Percentiles rank a stretch among this genome's conserved stretches.
These are phyloP conservation scores for Monosporozyma siamensis DNA, from an alignment of 805 yeast genomes.

Conservation along the genomic window DNA sequence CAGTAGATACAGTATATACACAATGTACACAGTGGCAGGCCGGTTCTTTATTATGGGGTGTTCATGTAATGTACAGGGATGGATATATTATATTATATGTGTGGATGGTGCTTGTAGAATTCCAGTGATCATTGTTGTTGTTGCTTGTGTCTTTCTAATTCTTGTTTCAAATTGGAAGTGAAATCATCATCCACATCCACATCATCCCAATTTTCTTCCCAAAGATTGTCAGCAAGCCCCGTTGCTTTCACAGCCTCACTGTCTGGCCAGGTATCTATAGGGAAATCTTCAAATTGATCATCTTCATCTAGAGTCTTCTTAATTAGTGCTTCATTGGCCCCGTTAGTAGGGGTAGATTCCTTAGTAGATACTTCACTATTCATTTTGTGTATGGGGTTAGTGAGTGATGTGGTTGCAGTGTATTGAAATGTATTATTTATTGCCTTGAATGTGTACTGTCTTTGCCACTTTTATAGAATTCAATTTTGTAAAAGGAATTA, in stretches of 20 bases:
- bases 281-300: constrained; percentile 96
- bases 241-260: constrained; percentile 42
- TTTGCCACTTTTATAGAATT: constrained; percentile 1
- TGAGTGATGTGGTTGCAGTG: neutral
- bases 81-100: no score
- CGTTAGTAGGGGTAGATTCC: neutral
- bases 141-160: constrained; percentile 13
- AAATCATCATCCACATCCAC: constrained; percentile 90
- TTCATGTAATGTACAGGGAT: no score
- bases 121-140: neutral
- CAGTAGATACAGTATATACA: no score
- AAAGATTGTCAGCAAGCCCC: constrained; percentile 49
- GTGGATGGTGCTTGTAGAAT: neutral
- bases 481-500: neutral
- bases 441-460: neutral
- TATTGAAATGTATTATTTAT: neutral
- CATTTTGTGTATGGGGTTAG: no score
- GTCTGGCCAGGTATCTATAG: constrained; percentile 78
- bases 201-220: constrained; percentile 99
- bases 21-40: no score
- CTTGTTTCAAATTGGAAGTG: constrained; percentile 58
- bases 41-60: no score
- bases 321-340: neutral
- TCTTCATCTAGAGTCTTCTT: constrained; percentile 72
- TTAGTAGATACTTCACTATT: neutral